phyloP scores from a whole-genome alignment of 441 rosid species.

The Eutrema salsugineum region DNA sequence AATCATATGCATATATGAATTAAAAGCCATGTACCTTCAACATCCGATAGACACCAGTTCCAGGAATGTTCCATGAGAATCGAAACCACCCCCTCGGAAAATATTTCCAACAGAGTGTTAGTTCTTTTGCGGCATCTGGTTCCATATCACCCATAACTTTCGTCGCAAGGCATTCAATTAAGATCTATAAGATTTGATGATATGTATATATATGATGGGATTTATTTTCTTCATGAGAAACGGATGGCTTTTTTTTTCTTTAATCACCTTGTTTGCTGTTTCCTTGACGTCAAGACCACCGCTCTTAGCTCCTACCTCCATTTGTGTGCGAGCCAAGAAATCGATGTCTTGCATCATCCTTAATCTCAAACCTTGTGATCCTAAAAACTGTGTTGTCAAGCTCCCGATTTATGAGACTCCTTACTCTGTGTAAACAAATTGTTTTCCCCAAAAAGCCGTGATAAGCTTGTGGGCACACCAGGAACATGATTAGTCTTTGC shows the following conservation, averaged over 20 bases:
- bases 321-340: constrained; percentile 3
- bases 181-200: not conserved
- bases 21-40: too few species aligned
- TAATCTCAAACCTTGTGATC: not conserved
- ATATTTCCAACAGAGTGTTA: constrained; percentile 15
- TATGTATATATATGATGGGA: not conserved
- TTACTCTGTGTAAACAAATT: not conserved
- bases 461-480: constrained; percentile 13
- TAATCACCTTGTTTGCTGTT: constrained; percentile 9
- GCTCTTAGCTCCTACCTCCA: not conserved
- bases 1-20: too few species aligned
- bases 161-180: constrained; percentile 6
- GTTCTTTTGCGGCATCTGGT: constrained; percentile 10
- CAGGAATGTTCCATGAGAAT: constrained; percentile 15
- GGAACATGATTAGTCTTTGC: constrained; percentile 4
- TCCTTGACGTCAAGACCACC: constrained; percentile 2
- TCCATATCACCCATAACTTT: constrained; percentile 22
- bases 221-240: too few species aligned
- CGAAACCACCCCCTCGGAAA: constrained; percentile 20
- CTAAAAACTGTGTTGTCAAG: not conserved
- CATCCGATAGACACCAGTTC: constrained; percentile 9
- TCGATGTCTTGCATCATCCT: constrained; percentile 6
- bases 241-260: not conserved
- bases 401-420: constrained; percentile 4
- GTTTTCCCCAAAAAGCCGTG: constrained; percentile 6